Base-by-base conservation (phyloP, 1,139 yeast genomes). In the Protomyces arabidopsidicola region DNA sequence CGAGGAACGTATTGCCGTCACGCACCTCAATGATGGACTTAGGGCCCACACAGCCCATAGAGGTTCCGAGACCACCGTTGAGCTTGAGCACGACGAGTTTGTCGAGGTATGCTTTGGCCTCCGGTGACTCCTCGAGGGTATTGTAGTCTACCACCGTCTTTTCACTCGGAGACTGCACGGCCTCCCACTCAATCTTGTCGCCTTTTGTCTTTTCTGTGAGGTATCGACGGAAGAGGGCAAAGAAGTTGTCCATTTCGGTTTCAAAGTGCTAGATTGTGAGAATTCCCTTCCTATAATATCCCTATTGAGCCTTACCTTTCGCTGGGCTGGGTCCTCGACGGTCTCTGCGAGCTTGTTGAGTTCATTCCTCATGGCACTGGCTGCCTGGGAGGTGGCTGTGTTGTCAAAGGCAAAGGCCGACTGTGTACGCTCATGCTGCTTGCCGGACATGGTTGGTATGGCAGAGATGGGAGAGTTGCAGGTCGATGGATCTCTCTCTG, bases 31-130 rank as follows among this genome's bases (percentile, higher is more conserved):
- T 95, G 69, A 93, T 96, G 24, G 97, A 88, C 77, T 93, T 93
- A 68, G 98, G 98, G 66, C 98, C 98, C 68, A 93, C 98, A 79
- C 98, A 95, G 65, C 98, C 98, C 98, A 93, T 93, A 16, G 98
- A 91, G 45, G 98, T 93, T 75, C 98, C 98, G 71, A 93, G 82
- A 60, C 98, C 98, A 81, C 98, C 98, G 75, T 93, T 93, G 75
- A 93, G 84, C 79, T 93, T 93, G 76, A 93, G 82, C 55, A 93
- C 98, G 2, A 98, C 98, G 75, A 93, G 82, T 77, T 91, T 91
- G 71, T 85, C 78, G 74, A 95, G 82, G 76, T 85, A 85, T 65
- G 78, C 75, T 63, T 81, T 72, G 53, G 66, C 68, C 22, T 52
- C 45, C 14, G 57, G 67, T 45, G 69, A 61, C 34, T 67, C 69